Base-by-base conservation (phyloP, 2,329 filamentous ascomycete genomes). In the Hypoxylon sp. region DNA sequence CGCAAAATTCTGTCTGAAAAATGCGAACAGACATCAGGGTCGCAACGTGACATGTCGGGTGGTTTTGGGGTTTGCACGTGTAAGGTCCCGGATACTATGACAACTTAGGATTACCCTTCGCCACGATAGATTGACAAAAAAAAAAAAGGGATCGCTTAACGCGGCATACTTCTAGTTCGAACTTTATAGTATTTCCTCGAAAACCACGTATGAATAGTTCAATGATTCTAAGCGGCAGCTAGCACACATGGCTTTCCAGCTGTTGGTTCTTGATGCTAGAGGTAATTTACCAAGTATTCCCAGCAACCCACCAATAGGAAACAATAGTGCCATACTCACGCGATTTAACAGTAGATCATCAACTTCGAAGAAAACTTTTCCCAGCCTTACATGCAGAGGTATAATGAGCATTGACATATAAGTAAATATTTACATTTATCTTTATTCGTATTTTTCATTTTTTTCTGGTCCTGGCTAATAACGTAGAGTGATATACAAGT, bases 21-120 rank as follows among this genome's bases (percentile, higher is more conserved):
- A 47, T n/a, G 51, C 13, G n/a, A 46, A 56, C 15, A 60, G 51
- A 53, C 46, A 44, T 55, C 15, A 27, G 61, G 35, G 37, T 54
- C 59, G 63, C 61, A 70, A 68, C 68, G 65, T 68, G 68, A 68
- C 62, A 59, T 62, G 53, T 67, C 54, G 57, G 51, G 47, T 65
- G 61, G 54, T 68, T 55, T 62, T 52, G 35, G 10, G 15, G 24
- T 47, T 52, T 51, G 53, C 61, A 65, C 58, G 65, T 70, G 65
- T 53, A 56, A 59, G 51, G 50, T 60, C 17, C 56, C 53, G n/a
- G 58, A 57, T 42, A 27, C 27, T 55, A 52, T 62, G 37, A 44
- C 17, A 60, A 56, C 37, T 60, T 11, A 56, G 27, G n/a, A 17
- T 24, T 42, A 29, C 17, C 39, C 50, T 54, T 69, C 51, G 69